phyloP scores from a whole-genome alignment of 768 basidiomycete genomes.

The Mycena haematopus region DNA sequence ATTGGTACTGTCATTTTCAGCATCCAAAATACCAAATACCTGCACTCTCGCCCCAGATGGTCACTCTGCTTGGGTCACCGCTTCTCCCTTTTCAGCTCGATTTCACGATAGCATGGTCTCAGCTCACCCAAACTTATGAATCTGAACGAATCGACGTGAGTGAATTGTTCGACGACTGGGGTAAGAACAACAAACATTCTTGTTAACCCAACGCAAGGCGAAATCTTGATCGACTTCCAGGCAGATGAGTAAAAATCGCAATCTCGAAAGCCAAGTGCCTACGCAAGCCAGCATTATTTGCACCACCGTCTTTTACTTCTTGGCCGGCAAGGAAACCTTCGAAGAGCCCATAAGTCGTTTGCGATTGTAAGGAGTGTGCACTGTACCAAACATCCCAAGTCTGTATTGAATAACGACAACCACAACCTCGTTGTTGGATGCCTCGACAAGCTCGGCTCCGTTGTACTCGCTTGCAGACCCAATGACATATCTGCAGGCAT shows the following conservation, averaged over 20 bases:
- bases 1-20: not conserved
- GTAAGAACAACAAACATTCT: slow-evolving; percentile 29
- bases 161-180: not conserved
- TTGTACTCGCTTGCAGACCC: slow-evolving; percentile 20
- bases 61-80: slow-evolving; percentile 31
- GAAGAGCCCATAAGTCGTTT: too few species aligned
- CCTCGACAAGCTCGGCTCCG: slow-evolving; percentile 24
- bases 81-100: slow-evolving; percentile 4
- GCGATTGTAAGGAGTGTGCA: too few species aligned
- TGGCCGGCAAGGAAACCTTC: slow-evolving; percentile 38
- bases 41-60: slow-evolving; percentile 38
- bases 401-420: slow-evolving; percentile 14
- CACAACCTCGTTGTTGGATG: slow-evolving; percentile 23
- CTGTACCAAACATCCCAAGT: not conserved
- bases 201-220: slow-evolving; percentile 40
- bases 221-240: slow-evolving; percentile 38
- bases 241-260: not conserved
- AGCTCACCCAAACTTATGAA: not conserved
- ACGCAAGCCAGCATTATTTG: slow-evolving; percentile 38
- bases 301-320: slow-evolving; percentile 34
- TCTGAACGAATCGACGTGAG: not conserved
- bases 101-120: not conserved
- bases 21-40: slow-evolving; percentile 31
- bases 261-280: not conserved
- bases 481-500: slow-evolving; percentile 2